Conservation (phyloP, 2,329 filamentous ascomycete species). For the Metarhizium album region DNA sequence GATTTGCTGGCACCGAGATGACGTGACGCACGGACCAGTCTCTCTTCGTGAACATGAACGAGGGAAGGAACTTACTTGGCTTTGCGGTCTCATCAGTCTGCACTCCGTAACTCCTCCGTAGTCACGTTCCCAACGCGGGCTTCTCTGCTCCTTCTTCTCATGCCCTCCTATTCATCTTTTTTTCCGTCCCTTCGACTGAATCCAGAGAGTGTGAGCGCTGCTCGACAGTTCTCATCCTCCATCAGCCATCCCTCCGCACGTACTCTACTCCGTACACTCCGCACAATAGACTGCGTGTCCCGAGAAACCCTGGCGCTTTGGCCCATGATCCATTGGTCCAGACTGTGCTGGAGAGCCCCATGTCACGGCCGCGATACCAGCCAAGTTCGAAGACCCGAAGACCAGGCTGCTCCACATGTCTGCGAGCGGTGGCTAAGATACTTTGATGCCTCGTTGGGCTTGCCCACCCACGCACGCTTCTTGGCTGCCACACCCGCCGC, state of each 20-base stretch:
- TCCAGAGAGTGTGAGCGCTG: no score
- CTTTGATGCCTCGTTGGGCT: neutral
- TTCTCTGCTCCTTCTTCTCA: neutral
- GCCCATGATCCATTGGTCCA: neutral
- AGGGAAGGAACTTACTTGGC: neutral
- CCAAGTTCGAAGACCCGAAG: neutral
- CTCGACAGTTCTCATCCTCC: no score
- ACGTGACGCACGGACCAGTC: slow-evolving; percentile 17
- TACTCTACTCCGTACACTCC: no score
- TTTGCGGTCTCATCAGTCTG: no score
- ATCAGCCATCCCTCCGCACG: no score
- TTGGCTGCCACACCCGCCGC: neutral
- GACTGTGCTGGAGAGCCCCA: neutral
- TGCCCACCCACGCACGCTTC: neutral
- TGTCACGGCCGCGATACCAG: neutral
- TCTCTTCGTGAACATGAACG: neutral
- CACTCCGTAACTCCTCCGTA: neutral
- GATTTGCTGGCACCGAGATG: slow-evolving; percentile 22
- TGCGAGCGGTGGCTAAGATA: neutral
- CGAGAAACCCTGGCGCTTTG: neutral
- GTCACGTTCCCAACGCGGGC: neutral
- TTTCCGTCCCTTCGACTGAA: no score
- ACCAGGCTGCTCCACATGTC: neutral
- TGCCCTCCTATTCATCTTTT: no score
- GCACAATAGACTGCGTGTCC: neutral